Evolutionary conservation across 331 rosid species (phyloP).

Genomic region (Quercus lobata): DNA sequence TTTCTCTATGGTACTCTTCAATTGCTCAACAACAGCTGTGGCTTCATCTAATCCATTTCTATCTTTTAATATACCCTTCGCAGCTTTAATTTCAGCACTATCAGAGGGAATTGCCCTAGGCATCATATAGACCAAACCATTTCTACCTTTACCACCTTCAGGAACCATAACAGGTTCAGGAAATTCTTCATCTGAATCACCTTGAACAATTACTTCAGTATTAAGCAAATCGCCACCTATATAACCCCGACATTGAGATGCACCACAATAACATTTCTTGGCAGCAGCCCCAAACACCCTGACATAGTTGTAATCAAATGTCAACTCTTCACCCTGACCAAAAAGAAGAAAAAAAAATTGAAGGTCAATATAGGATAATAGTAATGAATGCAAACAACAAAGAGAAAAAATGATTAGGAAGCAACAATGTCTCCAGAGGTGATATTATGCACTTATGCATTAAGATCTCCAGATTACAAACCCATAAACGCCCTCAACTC

Average conservation of each 20-base stretch:
- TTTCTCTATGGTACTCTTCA: constrained; percentile 34
- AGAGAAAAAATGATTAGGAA: constrained; percentile 1
- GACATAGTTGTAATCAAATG: constrained; percentile 97
- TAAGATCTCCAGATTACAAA: not conserved
- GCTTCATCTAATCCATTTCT: constrained; percentile 35
- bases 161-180: constrained; percentile 75
- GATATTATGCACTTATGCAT: not conserved
- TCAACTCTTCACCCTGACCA: constrained; percentile 96
- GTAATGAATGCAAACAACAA: constrained; percentile 4
- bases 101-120: constrained; percentile 24
- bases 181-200: constrained; percentile 97
- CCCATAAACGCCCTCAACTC: not conserved
- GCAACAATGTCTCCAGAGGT: constrained; percentile 4
- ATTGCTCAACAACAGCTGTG: constrained; percentile 21
- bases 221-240: constrained; percentile 88
- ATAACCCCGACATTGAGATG: constrained; percentile 81
- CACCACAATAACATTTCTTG: constrained; percentile 85
- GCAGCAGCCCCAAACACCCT: constrained; percentile 99
- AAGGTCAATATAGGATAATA: constrained; percentile 19
- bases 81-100: constrained; percentile 25
- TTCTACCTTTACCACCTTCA: constrained; percentile 39
- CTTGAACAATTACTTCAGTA: constrained; percentile 64
- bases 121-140: constrained; percentile 4
- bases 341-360: constrained; percentile 7
- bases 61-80: constrained; percentile 26